phyloP scores from a whole-genome alignment of 2,329 filamentous ascomycete genomes.

The Penicillium nordicum region DNA sequence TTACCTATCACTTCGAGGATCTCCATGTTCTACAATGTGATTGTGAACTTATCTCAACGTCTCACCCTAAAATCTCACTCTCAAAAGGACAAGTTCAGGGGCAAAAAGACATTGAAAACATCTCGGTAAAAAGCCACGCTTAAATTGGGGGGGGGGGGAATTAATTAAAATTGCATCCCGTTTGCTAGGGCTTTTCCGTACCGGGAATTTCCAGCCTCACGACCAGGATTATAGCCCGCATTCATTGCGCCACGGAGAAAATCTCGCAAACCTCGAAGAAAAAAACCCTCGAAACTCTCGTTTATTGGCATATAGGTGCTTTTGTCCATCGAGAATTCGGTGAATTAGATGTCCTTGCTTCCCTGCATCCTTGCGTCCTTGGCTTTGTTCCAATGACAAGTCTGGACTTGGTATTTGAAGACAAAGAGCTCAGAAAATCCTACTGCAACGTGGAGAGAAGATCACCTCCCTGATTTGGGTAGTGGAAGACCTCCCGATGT shows the following conservation, averaged over 20 bases:
- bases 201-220: background rate
- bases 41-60: background rate
- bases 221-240: background rate
- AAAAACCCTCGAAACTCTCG: background rate
- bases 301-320: background rate
- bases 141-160: background rate
- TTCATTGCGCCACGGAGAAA: background rate
- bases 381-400: background rate
- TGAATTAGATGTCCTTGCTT: background rate
- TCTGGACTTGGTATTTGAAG: background rate
- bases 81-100: background rate
- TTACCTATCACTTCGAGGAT: background rate
- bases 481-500: too few relatives aligned
- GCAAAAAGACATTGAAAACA: background rate
- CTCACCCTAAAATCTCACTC: background rate
- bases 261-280: background rate
- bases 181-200: background rate
- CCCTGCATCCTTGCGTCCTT: background rate
- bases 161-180: background rate
- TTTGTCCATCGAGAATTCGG: background rate
- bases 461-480: background rate
- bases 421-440: background rate
- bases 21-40: background rate
- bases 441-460: background rate
- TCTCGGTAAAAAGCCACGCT: slow-evolving; percentile 1